Evolutionary conservation across 768 basidiomycete genomes (phyloP).

Genomic region (Suillus americanus): DNA sequence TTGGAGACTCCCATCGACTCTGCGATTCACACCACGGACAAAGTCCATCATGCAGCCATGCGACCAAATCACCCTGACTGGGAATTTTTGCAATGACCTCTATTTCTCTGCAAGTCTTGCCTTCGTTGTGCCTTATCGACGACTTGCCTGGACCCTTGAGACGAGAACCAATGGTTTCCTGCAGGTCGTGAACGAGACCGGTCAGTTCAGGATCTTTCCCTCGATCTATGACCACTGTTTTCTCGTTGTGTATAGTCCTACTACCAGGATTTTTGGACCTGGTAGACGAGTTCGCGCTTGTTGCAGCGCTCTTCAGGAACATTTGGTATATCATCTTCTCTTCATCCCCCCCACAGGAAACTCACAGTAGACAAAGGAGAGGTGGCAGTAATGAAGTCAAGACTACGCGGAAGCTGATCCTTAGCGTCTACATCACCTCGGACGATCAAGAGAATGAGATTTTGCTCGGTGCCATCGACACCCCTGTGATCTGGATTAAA

Average conservation of each 20-base stretch:
- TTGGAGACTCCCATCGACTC: background rate
- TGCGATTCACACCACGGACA: background rate
- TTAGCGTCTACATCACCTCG: conserved; percentile 1
- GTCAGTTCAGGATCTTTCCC: background rate
- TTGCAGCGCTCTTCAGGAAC: background rate
- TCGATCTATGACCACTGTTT: background rate
- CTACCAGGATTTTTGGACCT: background rate
- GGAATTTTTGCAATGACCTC: background rate
- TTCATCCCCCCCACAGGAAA: background rate
- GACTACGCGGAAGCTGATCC: background rate
- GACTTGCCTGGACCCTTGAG: background rate
- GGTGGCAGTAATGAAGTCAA: background rate
- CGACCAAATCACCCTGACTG: background rate
- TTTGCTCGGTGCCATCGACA: background rate
- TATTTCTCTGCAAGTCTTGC: background rate
- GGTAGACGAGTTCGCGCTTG: background rate
- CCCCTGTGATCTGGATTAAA: background rate
- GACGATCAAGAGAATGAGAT: background rate
- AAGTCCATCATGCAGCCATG: background rate
- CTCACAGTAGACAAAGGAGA: background rate
- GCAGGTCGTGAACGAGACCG: background rate
- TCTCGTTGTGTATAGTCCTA: background rate
- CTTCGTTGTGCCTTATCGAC: background rate
- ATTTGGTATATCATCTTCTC: background rate
- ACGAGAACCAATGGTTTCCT: too few species aligned